These are phyloP conservation scores for Venturia effusa DNA, from an alignment of 2,329 filamentous ascomycete species.

Conservation along the genomic window DNA sequence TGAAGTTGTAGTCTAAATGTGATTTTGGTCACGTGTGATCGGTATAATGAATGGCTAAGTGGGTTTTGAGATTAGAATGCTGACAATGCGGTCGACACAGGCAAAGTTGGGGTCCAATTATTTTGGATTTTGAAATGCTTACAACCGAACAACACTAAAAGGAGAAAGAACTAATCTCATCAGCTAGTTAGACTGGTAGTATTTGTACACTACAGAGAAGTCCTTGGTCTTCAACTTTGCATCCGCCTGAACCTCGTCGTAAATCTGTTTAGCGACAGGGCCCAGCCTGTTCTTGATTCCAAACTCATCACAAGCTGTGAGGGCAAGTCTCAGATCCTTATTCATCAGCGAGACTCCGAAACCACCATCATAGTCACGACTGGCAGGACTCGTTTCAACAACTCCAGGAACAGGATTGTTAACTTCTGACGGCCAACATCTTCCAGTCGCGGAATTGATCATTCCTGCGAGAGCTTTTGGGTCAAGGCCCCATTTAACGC, in stretches of 20 bases:
- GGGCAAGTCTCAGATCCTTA: conserved; percentile 39
- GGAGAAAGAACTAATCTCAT: too few species aligned
- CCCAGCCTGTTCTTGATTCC: conserved; percentile 36
- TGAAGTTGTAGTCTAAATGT: too few species aligned
- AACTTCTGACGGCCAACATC: conserved; percentile 88
- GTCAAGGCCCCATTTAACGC: conserved; percentile 51
- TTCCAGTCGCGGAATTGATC: conserved; percentile 89
- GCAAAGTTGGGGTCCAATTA: too few species aligned
- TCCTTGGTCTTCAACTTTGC: conserved; percentile 37
- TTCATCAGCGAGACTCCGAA: conserved; percentile 40
- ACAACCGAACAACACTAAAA: too few species aligned
- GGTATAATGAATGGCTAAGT: too few species aligned
- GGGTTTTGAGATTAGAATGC: too few species aligned
- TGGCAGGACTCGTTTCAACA: conserved; percentile 62
- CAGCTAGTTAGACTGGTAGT: too few species aligned
- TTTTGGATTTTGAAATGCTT: too few species aligned
- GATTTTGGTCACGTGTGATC: too few species aligned
- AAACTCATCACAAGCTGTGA: conserved; percentile 34
- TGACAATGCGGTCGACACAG: too few species aligned
- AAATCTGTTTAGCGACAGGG: conserved; percentile 33
- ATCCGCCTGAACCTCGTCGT: conserved; percentile 32
- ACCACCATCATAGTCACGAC: conserved; percentile 52
- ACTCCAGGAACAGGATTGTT: conserved; percentile 93
- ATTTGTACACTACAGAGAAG: conserved; percentile 40
- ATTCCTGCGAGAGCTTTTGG: conserved; percentile 64